These are phyloP conservation scores for Saccharomyces hybrid DNA, from an alignment of 1,139 yeast genomes.

Conservation along the genomic window DNA sequence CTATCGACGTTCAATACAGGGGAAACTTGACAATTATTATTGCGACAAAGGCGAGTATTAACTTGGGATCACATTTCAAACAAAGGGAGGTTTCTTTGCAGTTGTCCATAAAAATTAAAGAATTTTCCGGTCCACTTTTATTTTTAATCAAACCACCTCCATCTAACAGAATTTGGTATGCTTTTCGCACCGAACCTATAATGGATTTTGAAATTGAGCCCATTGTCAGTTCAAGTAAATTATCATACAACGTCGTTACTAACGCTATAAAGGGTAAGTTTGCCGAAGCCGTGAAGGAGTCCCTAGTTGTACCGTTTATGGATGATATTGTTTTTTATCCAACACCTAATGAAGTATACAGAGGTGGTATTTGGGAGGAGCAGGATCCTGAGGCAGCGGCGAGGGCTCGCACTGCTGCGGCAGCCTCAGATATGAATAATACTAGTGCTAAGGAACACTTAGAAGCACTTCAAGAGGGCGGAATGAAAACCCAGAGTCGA, in stretches of 20 bases:
- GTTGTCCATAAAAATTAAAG: slow-evolving; percentile 60
- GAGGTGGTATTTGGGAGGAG: slow-evolving; percentile 86
- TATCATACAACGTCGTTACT: slow-evolving; percentile 71
- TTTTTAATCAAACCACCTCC: slow-evolving; percentile 82
- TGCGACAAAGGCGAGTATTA: slow-evolving; percentile 69
- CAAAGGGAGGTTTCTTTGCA: slow-evolving; percentile 71
- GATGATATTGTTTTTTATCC: slow-evolving; percentile 74
- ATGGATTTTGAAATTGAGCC: slow-evolving; percentile 78
- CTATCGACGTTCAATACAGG: slow-evolving; percentile 54
- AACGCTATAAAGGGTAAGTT: slow-evolving; percentile 71
- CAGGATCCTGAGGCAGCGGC: background rate
- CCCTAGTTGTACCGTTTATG: slow-evolving; percentile 79
- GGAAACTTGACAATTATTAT: slow-evolving; percentile 72
- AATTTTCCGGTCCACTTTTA: slow-evolving; percentile 65
- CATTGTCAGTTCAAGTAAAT: slow-evolving; percentile 72
- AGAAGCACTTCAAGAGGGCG: background rate
- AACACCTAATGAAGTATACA: slow-evolving; percentile 58
- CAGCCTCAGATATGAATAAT: background rate
- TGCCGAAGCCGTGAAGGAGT: slow-evolving; percentile 69
- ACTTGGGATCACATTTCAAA: slow-evolving; percentile 67
- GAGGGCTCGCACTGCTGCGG: background rate
- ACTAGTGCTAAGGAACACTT: background rate
- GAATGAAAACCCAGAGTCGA: background rate
- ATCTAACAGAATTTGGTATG: slow-evolving; percentile 82
- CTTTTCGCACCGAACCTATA: slow-evolving; percentile 73